Evolutionary conservation across 352 stramenopile genomes (phyloP).

Genomic region (Phytophthora multivora): DNA sequence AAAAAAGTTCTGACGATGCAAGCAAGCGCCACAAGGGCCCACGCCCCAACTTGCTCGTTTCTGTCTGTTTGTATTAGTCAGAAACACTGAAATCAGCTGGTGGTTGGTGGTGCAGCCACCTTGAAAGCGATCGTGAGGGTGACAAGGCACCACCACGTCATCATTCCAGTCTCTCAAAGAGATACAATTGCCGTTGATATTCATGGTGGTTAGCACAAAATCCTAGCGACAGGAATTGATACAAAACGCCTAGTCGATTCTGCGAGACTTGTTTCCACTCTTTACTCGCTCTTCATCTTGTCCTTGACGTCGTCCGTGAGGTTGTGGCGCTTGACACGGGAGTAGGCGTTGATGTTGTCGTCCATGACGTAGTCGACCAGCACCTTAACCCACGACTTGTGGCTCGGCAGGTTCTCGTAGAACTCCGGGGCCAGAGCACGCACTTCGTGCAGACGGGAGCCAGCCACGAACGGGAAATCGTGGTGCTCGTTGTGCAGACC

Average conservation of each 20-base stretch:
- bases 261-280: constrained; percentile 9
- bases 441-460: constrained; percentile 91
- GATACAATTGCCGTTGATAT: constrained; percentile 34
- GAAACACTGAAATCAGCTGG: constrained; percentile 7
- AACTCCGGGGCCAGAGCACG: constrained; percentile 92
- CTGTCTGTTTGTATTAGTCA: constrained; percentile 6
- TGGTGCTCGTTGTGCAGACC: constrained; percentile 99
- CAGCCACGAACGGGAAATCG: constrained; percentile 95
- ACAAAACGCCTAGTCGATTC: constrained; percentile 17
- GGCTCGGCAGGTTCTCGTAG: constrained; percentile 94
- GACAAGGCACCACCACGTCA: constrained; percentile 7
- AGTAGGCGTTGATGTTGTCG: constrained; percentile 92
- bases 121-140: constrained; percentile 14
- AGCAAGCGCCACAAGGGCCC: constrained; percentile 15
- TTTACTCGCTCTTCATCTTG: constrained; percentile 81
- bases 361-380: constrained; percentile 95
- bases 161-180: neutral
- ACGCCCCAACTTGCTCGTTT: constrained; percentile 5
- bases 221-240: constrained; percentile 32
- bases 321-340: constrained; percentile 88
- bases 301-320: constrained; percentile 55
- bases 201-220: constrained; percentile 27
- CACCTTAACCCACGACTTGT: constrained; percentile 93
- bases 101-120: constrained; percentile 25
- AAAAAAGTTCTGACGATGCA: constrained; percentile 16